Percentiles rank a stretch among this genome's conserved stretches.
phyloP scores from a whole-genome alignment of 441 rosid species.

The Manihot esculenta region DNA sequence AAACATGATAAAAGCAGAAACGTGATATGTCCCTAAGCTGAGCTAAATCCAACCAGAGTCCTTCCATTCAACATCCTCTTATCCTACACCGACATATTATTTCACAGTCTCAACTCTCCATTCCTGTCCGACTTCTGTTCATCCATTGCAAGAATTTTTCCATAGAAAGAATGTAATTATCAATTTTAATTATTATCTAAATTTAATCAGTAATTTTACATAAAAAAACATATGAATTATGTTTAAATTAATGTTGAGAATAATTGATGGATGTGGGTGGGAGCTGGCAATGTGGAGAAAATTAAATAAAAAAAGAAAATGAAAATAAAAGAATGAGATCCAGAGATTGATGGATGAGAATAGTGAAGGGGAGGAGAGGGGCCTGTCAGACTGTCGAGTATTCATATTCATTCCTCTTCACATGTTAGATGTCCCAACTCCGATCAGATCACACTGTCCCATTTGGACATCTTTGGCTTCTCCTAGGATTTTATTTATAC shows the following conservation, averaged over 20 bases:
- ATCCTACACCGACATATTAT: conserved; percentile 15
- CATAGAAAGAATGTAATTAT: not conserved
- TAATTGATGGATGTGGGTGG: not conserved
- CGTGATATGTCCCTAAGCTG: conserved; percentile 21
- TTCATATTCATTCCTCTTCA: conserved; percentile 22
- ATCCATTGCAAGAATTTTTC: too few species aligned
- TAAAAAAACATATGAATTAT: too few species aligned
- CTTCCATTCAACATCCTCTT: not conserved
- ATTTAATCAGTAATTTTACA: too few species aligned
- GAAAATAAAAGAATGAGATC: not conserved
- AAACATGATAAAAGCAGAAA: not conserved
- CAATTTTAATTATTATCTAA: too few species aligned
- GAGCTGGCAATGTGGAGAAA: not conserved
- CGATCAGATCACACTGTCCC: not conserved
- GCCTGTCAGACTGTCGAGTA: conserved; percentile 15
- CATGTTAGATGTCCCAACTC: conserved; percentile 26
- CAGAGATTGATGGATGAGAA: not conserved
- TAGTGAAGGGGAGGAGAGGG: not conserved
- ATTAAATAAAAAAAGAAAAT: not conserved
- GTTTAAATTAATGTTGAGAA: not conserved
- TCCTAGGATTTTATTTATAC: not conserved
- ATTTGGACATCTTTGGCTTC: conserved; percentile 19
- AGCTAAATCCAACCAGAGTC: conserved; percentile 7
- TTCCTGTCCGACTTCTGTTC: too few species aligned
- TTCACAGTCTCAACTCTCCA: not conserved